A percentile compares a stretch with the other conserved stretches of the same genome.
These are phyloP conservation scores for Penicillium sp. DNA, from an alignment of 2,329 filamentous ascomycete species.

Conservation along the genomic window DNA sequence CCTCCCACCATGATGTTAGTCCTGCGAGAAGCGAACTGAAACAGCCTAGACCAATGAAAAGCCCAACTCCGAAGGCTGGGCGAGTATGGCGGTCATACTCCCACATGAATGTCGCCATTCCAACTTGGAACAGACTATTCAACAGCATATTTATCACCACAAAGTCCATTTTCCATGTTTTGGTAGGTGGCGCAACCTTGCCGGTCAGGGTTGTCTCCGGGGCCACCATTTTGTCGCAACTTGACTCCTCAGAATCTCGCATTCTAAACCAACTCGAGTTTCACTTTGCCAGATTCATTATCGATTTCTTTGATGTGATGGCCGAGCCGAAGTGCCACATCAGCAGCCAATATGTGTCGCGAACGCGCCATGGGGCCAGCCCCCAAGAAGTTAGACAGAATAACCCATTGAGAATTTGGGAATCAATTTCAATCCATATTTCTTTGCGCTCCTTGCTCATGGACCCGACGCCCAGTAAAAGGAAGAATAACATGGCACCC, in stretches of 20 bases:
- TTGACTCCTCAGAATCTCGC: neutral
- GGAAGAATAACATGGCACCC: conserved; percentile 4
- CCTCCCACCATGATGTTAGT: neutral
- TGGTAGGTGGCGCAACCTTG: neutral
- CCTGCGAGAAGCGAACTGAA: neutral
- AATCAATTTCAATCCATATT: conserved; percentile 7
- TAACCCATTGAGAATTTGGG: neutral
- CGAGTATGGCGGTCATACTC: neutral
- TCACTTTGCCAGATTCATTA: neutral
- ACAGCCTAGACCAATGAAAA: neutral
- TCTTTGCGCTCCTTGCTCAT: neutral
- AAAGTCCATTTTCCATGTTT: neutral
- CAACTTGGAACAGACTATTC: neutral
- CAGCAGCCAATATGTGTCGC: neutral
- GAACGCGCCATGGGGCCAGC: neutral
- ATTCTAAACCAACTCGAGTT: neutral
- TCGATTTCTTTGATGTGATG: neutral
- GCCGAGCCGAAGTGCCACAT: neutral
- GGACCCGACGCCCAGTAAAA: neutral
- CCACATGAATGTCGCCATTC: neutral
- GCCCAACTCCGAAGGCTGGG: neutral
- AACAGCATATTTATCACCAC: neutral
- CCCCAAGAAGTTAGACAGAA: neutral
- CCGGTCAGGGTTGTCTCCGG: neutral
- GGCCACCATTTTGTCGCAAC: neutral